Base-by-base conservation (phyloP, 345 rosid genomes). In the Syzygium aqueum region DNA sequence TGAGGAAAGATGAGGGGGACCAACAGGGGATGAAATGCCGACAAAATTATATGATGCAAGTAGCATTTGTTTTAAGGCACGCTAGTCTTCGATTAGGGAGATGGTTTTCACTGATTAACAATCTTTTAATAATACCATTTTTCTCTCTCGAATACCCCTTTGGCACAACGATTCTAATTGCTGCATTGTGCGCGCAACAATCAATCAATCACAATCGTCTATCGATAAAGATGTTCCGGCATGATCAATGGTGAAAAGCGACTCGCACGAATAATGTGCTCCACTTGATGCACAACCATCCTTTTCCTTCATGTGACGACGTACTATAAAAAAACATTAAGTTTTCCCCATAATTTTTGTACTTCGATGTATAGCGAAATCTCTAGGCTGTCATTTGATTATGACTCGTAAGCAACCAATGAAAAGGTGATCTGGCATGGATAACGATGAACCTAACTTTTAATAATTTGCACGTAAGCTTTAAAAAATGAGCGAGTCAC, bases 131-230 rank as follows among this genome's bases (percentile, higher is more conserved):
- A 12, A n/a, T 43, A 43, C 46, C 8, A n/a, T 27, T 61, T 33
- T 73, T 37, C 80, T 37, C 23, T 3, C 13, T 73, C 5, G 12
- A 67, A 19, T 1, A 3, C 46, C 25, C 3, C 46, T 67, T 73
- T 2, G 2, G 13, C 40, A 73, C 7, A 7, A 17, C 7, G 6
- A 8, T 33, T 73, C 49, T 1, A 10, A 33, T 33, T 33, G 8
- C 3, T 16, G 3, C 23, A 7, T 16, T 15, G 33, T 2, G 9
- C 5, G 0, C 2, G 30, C 2, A 3, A 1, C 3, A 2, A 3
- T 6, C 8, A 0, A 33, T 67, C 8, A 19, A 33, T 33, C 49
- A 37, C 1, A 1, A 19, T 10, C 14, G 1, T 33, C 27, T 0
- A 19, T 73, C 2, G 0, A 21, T 3, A 73, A 37, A 19, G 21